These are phyloP conservation scores for Rehmannia glutinosa DNA, from an alignment of 257 asterid genomes.

Conservation along the genomic window DNA sequence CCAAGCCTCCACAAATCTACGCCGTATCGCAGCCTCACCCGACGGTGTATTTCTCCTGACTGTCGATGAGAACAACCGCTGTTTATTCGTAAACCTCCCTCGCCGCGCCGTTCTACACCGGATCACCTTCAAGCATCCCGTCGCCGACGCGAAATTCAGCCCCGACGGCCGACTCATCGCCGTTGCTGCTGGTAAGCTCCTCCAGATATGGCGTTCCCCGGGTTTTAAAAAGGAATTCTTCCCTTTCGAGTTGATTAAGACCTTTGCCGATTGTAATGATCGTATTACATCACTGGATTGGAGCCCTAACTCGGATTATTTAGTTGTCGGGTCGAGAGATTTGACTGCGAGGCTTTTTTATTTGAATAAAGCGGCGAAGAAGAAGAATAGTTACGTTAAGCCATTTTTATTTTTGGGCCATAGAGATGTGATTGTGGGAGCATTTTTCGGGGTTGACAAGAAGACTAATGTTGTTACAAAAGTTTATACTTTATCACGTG, in stretches of 20 bases:
- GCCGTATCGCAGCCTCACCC: slow-evolving; percentile 77
- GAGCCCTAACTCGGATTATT: slow-evolving; percentile 73
- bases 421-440: slow-evolving; percentile 75
- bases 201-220: slow-evolving; percentile 94
- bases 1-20: slow-evolving; percentile 78
- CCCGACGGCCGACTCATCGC: slow-evolving; percentile 79
- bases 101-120: slow-evolving; percentile 85
- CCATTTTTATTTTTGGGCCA: slow-evolving; percentile 84
- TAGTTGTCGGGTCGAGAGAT: slow-evolving; percentile 80
- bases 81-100: slow-evolving; percentile 71
- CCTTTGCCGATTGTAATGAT: slow-evolving; percentile 81
- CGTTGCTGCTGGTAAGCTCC: slow-evolving; percentile 79
- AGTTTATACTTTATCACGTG: slow-evolving; percentile 77
- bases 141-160: slow-evolving; percentile 70
- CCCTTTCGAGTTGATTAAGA: slow-evolving; percentile 77
- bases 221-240: slow-evolving; percentile 85
- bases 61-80: slow-evolving; percentile 86
- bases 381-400: slow-evolving; percentile 33
- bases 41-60: slow-evolving; percentile 83
- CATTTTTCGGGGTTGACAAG: slow-evolving; percentile 70
- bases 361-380: slow-evolving; percentile 34
- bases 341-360: slow-evolving; percentile 73
- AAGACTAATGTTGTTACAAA: slow-evolving; percentile 43
- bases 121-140: slow-evolving; percentile 66
- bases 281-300: slow-evolving; percentile 64